Evolutionary conservation across 768 basidiomycete species (phyloP).

Genomic region (Tulasnella sp.): DNA sequence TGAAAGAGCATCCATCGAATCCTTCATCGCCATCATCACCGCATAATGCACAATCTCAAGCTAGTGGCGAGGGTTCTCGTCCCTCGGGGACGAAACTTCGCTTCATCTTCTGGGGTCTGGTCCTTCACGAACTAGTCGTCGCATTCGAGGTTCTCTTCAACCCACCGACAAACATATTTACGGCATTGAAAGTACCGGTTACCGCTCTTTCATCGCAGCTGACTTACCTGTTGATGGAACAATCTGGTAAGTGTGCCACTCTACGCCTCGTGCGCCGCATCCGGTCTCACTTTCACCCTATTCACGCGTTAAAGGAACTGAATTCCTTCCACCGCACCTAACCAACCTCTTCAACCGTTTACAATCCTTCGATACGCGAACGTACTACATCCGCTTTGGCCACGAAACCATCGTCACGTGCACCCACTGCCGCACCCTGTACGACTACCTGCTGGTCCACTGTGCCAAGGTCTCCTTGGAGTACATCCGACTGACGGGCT

Average conservation of each 20-base stretch:
- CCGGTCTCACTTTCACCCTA: conserved; percentile 41
- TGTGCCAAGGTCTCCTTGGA: conserved; percentile 53
- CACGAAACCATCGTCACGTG: conserved; percentile 61
- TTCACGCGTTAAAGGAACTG: neutral
- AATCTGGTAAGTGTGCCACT: neutral
- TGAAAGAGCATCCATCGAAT: neutral
- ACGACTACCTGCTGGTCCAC: conserved; percentile 59
- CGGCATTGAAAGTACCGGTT: conserved; percentile 50
- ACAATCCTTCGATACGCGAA: conserved; percentile 53
- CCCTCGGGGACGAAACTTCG: neutral
- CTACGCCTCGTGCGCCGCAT: conserved; percentile 5
- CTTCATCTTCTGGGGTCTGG: conserved; percentile 21
- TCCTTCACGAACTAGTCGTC: conserved; percentile 48
- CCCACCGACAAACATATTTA: conserved; percentile 61
- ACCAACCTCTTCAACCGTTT: conserved; percentile 54
- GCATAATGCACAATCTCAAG: neutral
- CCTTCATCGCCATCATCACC: neutral
- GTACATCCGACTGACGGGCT: conserved; percentile 54
- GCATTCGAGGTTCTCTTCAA: conserved; percentile 46
- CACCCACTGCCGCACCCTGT: conserved; percentile 57
- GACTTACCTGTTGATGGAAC: conserved; percentile 45
- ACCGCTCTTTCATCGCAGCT: conserved; percentile 53
- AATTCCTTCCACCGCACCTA: conserved; percentile 33
- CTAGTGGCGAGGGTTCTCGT: neutral
- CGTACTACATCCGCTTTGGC: conserved; percentile 65